A percentile compares a stretch with the other conserved stretches of the same genome.
phyloP scores from a whole-genome alignment of 768 basidiomycete species.

The Hypsizygus marmoreus region DNA sequence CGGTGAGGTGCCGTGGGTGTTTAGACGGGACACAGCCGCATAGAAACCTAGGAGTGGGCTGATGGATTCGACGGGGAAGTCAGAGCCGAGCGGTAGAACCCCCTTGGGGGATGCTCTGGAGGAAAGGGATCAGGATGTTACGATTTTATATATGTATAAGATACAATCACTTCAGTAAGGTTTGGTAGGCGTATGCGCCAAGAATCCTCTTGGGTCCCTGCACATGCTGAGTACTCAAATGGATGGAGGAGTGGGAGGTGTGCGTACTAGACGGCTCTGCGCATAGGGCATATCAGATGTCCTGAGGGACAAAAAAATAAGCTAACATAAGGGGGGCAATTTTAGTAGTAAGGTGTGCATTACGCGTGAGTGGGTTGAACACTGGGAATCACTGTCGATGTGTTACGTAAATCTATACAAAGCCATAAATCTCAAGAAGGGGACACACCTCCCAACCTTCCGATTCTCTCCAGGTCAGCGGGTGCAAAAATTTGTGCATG shows the following conservation, averaged over 20 bases:
- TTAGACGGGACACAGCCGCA: constrained; percentile 79
- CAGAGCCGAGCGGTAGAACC: constrained; percentile 81
- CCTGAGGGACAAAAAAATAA: constrained; percentile 39
- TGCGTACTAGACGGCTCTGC: constrained; percentile 69
- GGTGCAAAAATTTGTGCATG: constrained; percentile 87
- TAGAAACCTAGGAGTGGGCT: constrained; percentile 91
- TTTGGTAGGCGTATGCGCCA: too few relatives aligned
- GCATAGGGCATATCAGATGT: constrained; percentile 95
- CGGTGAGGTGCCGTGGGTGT: constrained; percentile 71
- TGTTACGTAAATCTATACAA: constrained; percentile 1
- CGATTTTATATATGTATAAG: too few relatives aligned
- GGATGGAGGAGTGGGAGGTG: too few relatives aligned
- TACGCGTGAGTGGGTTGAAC: constrained; percentile 94
- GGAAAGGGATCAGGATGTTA: too few relatives aligned
- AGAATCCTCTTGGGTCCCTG: too few relatives aligned
- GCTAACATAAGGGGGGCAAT: not conserved
- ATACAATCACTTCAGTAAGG: too few relatives aligned
- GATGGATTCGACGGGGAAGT: constrained; percentile 92
- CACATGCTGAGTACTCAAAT: too few relatives aligned
- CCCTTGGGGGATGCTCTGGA: constrained; percentile 52
- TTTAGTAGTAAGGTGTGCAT: constrained; percentile 23
- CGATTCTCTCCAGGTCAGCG: constrained; percentile 70
- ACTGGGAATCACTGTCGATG: constrained; percentile 77
- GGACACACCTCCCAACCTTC: constrained; percentile 68
- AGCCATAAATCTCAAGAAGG: not conserved